Percentiles rank a stretch among this genome's conserved stretches.
These are phyloP conservation scores for Bretziella fagacearum DNA, from an alignment of 2,329 filamentous ascomycete genomes.

Conservation along the genomic window DNA sequence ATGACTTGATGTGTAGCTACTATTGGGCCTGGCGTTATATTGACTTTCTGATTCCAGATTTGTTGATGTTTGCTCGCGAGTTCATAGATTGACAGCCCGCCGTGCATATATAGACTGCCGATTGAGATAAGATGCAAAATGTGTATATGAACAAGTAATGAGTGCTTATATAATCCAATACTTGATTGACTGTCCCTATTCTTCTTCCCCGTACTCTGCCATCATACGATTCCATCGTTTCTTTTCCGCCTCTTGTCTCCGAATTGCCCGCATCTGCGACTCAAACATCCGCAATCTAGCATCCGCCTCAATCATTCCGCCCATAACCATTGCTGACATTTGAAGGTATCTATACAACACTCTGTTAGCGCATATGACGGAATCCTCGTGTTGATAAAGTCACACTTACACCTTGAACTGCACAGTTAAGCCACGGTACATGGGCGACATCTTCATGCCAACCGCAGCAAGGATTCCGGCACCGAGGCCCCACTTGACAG, in stretches of 20 bases:
- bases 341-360: slow-evolving; percentile 48
- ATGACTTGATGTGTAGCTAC: not conserved
- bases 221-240: slow-evolving; percentile 54
- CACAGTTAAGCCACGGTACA: slow-evolving; percentile 55
- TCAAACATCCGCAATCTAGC: slow-evolving; percentile 50
- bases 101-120: not conserved
- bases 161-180: no score
- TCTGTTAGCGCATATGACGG: not conserved
- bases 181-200: slow-evolving; percentile 18
- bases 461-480: slow-evolving; percentile 43
- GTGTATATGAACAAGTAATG: not conserved
- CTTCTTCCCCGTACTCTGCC: slow-evolving; percentile 35
- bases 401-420: slow-evolving; percentile 57
- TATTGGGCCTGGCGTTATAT: not conserved
- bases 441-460: slow-evolving; percentile 47
- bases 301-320: slow-evolving; percentile 62
- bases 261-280: slow-evolving; percentile 44
- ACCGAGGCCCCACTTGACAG: slow-evolving; percentile 55
- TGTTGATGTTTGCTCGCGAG: not conserved
- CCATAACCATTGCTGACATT: slow-evolving; percentile 73
- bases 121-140: not conserved
- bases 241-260: slow-evolving; percentile 44
- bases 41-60: slow-evolving; percentile 1
- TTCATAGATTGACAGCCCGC: not conserved
- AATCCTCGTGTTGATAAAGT: not conserved